Base-by-base conservation (phyloP, 306 rosid genomes). In the Neltuma alba region DNA sequence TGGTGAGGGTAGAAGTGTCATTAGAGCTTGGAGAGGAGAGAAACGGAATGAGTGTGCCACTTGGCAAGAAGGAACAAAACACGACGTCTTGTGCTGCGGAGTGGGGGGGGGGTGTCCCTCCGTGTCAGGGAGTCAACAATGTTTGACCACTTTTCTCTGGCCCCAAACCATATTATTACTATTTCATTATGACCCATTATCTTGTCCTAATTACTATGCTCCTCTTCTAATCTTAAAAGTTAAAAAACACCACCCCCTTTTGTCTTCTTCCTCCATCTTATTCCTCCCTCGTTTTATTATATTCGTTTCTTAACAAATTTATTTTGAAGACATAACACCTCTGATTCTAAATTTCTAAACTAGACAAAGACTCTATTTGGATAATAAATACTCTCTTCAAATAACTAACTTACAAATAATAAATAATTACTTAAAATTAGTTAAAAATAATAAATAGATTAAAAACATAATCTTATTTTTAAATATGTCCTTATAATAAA, bases 151-250 rank as follows among this genome's bases (percentile, higher is more conserved):
- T 87, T 87, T 87, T 87, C 76, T 87, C 86, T 64, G 45, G 33
- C 21, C 87, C 82, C n/a, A n/a, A 85, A 76, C 91, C 79, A 70
- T 73, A 90, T 88, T 88, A 90, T 90, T 77, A 78, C 91, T 72
- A 58, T 60, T 83, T 76, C 60, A 90, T 87, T 77, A 87, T 88
- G 78, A 83, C 84, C 16, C n/a, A 83, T 81, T 76, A 27, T 44
- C 40, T 82, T 78, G 21, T 28, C 36, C 30, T 28, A 70, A 37
- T 63, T n/a, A 27, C 11, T 36, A 37, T 30, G 11, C 64, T 58
- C 18, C 18, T 9, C 3, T 23, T 12, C 0, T 57, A 23, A 2
- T 31, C 3, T 16, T 44, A 9, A n/a, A n/a, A n/a, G n/a, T n/a
- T n/a, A n/a, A n/a, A n/a, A n/a, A n/a, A n/a, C n/a, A 2, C 30